Percentiles rank a stretch among this genome's conserved stretches.
Evolutionary conservation across 129 eudicot species (phyloP).

Genomic region (Flaveria ramosissima): DNA sequence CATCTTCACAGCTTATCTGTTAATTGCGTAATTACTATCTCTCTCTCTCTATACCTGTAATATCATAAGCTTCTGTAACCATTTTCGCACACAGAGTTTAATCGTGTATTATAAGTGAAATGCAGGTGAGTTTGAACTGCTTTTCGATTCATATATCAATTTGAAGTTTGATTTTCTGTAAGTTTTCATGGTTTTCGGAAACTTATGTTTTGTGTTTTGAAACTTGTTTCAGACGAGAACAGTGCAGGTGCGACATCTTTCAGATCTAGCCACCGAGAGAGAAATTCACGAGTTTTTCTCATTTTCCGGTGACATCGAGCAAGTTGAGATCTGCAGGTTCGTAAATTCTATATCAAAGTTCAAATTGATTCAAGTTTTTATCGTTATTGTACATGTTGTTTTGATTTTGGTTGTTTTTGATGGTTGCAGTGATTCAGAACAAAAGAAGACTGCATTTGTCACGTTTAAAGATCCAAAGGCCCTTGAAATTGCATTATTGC

Average conservation of each 20-base stretch:
- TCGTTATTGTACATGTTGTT: background rate
- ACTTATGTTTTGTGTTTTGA: background rate
- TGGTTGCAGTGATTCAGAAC: constrained; percentile 63
- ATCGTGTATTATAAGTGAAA: constrained; percentile 23
- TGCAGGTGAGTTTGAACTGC: constrained; percentile 40
- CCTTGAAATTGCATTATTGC: constrained; percentile 85
- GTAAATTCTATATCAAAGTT: constrained; percentile 25
- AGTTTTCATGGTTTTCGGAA: background rate
- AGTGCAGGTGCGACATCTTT: constrained; percentile 68
- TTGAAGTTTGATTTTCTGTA: background rate
- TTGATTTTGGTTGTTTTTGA: constrained; percentile 16
- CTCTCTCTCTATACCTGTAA: constrained; percentile 1
- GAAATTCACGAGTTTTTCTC: constrained; percentile 97
- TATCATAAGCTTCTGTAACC: constrained; percentile 26
- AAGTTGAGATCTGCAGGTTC: constrained; percentile 79
- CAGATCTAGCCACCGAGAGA: constrained; percentile 98
- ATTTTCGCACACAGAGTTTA: background rate
- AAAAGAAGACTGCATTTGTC: constrained; percentile 74
- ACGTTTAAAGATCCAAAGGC: constrained; percentile 91
- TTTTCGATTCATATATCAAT: constrained; percentile 9
- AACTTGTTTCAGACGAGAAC: constrained; percentile 60
- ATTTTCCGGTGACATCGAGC: constrained; percentile 85
- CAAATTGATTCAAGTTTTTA: background rate
- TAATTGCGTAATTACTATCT: constrained; percentile 21
- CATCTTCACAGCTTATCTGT: constrained; percentile 26